Percentiles rank a stretch among this genome's conserved stretches.
Conservation (phyloP, 2,329 filamentous ascomycete genomes). For the Onygenales sp. region DNA sequence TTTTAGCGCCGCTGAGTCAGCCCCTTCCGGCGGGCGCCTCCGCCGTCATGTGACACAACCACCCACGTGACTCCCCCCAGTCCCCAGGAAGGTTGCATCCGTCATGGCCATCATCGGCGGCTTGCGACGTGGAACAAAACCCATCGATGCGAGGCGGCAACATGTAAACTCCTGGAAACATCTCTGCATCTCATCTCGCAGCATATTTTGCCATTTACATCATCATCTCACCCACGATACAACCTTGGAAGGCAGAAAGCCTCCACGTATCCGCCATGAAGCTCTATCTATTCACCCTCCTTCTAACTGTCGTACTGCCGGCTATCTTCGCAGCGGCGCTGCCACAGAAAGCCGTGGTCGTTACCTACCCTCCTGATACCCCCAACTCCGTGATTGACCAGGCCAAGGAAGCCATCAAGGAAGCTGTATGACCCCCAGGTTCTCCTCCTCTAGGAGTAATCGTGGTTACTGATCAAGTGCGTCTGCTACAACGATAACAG, state of each 20-base stretch:
- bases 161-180: too few relatives aligned
- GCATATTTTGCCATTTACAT: too few relatives aligned
- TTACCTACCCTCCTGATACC: slow-evolving; percentile 64
- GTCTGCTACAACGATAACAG: slow-evolving; percentile 19
- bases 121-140: too few relatives aligned
- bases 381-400: slow-evolving; percentile 58
- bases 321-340: slow-evolving; percentile 52
- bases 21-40: too few relatives aligned
- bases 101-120: too few relatives aligned
- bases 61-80: too few relatives aligned
- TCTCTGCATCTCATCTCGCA: too few relatives aligned
- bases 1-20: too few relatives aligned
- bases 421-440: slow-evolving; percentile 42
- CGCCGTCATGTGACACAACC: too few relatives aligned
- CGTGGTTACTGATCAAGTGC: not conserved
- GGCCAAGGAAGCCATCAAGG: slow-evolving; percentile 61
- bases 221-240: not conserved
- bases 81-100: too few relatives aligned
- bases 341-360: slow-evolving; percentile 61
- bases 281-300: slow-evolving; percentile 47
- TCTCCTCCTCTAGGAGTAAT: not conserved
- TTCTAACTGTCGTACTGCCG: slow-evolving; percentile 47
- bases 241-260: not conserved
- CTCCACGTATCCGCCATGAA: slow-evolving; percentile 46
- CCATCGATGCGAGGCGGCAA: too few relatives aligned